phyloP scores from a whole-genome alignment of 1,139 yeast species.

The Spathaspora jeffriesii region DNA sequence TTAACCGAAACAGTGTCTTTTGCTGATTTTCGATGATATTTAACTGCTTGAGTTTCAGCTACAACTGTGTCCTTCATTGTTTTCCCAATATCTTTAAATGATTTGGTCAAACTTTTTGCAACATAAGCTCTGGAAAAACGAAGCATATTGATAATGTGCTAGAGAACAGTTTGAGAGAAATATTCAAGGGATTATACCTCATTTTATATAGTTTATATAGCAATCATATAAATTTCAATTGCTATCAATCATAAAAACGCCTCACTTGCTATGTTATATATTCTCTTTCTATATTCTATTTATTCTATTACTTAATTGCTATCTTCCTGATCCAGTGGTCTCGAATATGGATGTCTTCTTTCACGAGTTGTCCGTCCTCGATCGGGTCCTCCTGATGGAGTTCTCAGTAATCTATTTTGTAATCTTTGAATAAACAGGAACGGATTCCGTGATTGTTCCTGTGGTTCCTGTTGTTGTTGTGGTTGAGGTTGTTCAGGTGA shows the following conservation, averaged over 20 bases:
- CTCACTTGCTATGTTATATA: not conserved
- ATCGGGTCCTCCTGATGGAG: slow-evolving; percentile 24
- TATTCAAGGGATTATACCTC: not conserved
- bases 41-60: not conserved
- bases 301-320: not conserved
- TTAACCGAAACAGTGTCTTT: not conserved
- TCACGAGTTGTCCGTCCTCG: slow-evolving; percentile 12
- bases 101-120: not conserved
- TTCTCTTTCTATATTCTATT: not conserved
- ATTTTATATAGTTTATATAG: not conserved
- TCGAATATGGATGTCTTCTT: slow-evolving; percentile 30
- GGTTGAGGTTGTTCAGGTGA: not conserved
- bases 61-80: not conserved
- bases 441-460: slow-evolving; percentile 6
- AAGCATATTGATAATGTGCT: not conserved
- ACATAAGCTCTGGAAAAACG: not conserved
- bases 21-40: not conserved
- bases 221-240: not conserved
- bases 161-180: not conserved
- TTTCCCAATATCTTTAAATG: not conserved
- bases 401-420: slow-evolving; percentile 6
- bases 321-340: slow-evolving; percentile 18
- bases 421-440: slow-evolving; percentile 7
- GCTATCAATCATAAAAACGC: too few species aligned
- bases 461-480: slow-evolving; percentile 1